phyloP scores from a whole-genome alignment of 306 rosid genomes.

The Prunus armeniaca region DNA sequence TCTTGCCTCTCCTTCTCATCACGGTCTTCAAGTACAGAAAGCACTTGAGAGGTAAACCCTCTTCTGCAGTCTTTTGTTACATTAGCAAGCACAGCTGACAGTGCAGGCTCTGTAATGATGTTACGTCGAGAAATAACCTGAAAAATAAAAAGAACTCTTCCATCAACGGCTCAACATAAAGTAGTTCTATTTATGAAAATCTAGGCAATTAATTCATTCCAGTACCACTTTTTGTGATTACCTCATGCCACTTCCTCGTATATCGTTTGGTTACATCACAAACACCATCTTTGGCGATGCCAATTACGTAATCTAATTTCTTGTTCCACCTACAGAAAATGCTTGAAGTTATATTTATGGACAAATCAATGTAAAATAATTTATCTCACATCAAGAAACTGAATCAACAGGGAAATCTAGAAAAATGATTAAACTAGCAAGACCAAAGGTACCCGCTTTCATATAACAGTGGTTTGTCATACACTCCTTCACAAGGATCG shows the following conservation, averaged over 20 bases:
- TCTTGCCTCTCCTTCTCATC: conserved; percentile 63
- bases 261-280: conserved; percentile 89
- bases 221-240: conserved; percentile 17
- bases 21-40: conserved; percentile 60
- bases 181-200: neutral
- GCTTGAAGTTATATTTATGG: neutral
- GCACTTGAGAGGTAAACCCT: conserved; percentile 48
- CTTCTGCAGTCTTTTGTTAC: conserved; percentile 59
- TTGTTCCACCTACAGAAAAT: conserved; percentile 68
- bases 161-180: conserved; percentile 8
- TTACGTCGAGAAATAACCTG: conserved; percentile 79
- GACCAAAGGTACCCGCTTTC: conserved; percentile 72
- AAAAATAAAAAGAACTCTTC: conserved; percentile 8
- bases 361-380: conserved; percentile 8
- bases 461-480: conserved; percentile 83
- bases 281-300: conserved; percentile 73
- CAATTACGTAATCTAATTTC: conserved; percentile 71
- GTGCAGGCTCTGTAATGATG: conserved; percentile 49
- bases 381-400: conserved; percentile 19
- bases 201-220: neutral
- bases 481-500: conserved; percentile 87
- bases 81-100: conserved; percentile 51
- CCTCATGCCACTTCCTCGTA: conserved; percentile 95
- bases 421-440: conserved; percentile 11
- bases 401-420: conserved; percentile 10